These are phyloP conservation scores for thale cress (Arabidopsis thaliana) DNA, from an alignment of 345 rosid genomes.

Conservation along the genomic window DNA sequence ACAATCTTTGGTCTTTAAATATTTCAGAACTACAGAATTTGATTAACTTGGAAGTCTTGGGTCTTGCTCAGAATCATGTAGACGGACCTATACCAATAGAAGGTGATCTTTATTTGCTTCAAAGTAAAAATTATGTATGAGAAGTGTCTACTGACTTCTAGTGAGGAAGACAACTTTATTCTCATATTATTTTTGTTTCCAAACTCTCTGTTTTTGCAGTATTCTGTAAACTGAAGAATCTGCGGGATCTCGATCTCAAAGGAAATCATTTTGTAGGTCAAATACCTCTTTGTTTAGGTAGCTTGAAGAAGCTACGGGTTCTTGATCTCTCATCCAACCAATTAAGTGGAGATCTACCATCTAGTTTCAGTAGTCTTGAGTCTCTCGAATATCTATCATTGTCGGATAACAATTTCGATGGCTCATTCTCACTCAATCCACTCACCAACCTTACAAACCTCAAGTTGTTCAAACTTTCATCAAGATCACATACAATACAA, in stretches of 20 bases:
- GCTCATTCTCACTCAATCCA: constrained; percentile 10
- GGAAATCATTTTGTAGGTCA: not conserved
- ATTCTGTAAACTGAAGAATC: constrained; percentile 8
- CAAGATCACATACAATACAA: not conserved
- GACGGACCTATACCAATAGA: not conserved
- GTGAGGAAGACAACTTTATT: not conserved
- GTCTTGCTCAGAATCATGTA: not conserved
- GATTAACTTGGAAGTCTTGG: constrained; percentile 7
- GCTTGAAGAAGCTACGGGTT: constrained; percentile 4
- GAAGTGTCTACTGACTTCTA: not conserved
- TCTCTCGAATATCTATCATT: constrained; percentile 36
- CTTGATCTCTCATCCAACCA: constrained; percentile 34
- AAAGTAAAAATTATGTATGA: not conserved
- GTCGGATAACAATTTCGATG: constrained; percentile 12
- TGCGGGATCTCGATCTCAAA: constrained; percentile 14
- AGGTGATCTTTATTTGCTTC: not conserved
- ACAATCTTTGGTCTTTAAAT: not conserved
- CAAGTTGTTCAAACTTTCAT: constrained; percentile 27
- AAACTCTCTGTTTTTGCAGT: not conserved
- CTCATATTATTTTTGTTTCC: not conserved
- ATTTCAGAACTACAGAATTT: constrained; percentile 4
- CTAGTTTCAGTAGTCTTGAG: not conserved
- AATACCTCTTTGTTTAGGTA: constrained; percentile 22
- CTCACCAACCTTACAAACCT: constrained; percentile 40
- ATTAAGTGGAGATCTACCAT: constrained; percentile 18